phyloP scores from a whole-genome alignment of 148 eudicot genomes.

The Persicaria tinctoria region DNA sequence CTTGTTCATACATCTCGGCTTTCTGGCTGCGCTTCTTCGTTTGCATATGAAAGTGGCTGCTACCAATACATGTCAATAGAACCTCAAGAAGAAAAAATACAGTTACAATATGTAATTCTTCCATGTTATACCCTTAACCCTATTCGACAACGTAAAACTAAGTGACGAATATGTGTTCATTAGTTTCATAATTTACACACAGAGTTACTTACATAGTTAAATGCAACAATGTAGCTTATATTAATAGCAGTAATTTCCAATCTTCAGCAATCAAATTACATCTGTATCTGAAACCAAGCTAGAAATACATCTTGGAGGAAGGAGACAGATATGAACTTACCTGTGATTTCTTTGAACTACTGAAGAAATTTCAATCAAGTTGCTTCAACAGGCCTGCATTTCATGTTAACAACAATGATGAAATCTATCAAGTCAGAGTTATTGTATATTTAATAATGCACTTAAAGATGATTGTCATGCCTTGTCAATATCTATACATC shows the following conservation, averaged over 20 bases:
- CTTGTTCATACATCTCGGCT: conserved; percentile 8
- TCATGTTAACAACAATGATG: neutral
- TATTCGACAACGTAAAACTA: too few species aligned
- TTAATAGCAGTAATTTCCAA: neutral
- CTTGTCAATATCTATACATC: too few species aligned
- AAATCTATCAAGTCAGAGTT: too few species aligned
- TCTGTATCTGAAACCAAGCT: too few species aligned
- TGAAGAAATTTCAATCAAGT: conserved; percentile 1
- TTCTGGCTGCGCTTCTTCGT: neutral
- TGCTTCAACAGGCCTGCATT: neutral
- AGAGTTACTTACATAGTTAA: neutral
- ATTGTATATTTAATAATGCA: too few species aligned
- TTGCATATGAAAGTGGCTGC: neutral
- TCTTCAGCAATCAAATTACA: too few species aligned
- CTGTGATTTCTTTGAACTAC: neutral
- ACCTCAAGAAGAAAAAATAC: neutral
- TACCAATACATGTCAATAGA: neutral
- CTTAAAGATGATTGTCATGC: too few species aligned
- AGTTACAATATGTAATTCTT: neutral
- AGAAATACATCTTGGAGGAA: neutral
- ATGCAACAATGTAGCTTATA: neutral
- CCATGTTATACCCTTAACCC: neutral
- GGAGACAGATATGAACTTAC: neutral
- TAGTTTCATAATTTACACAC: neutral
- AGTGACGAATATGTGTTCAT: neutral